These are phyloP conservation scores for Penicillium sp. DNA, from an alignment of 2,329 filamentous ascomycete genomes.

Conservation along the genomic window DNA sequence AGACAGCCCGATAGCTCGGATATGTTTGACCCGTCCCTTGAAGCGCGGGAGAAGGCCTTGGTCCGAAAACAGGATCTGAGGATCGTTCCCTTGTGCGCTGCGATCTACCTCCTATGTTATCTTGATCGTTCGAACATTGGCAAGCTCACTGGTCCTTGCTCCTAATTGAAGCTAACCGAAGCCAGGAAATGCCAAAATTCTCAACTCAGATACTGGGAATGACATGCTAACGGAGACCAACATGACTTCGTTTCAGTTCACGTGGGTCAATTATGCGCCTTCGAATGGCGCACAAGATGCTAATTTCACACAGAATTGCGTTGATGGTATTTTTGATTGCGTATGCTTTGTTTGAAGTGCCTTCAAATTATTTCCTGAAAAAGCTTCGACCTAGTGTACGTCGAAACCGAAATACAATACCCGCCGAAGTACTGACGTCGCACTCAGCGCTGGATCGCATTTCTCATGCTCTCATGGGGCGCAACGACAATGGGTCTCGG, in stretches of 20 bases:
- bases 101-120: conserved; percentile 68
- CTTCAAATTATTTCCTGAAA: conserved; percentile 54
- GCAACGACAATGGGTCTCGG: conserved; percentile 52
- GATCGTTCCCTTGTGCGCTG: conserved; percentile 64
- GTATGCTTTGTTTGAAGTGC: conserved; percentile 53
- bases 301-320: conserved; percentile 37
- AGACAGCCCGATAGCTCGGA: conserved; percentile 11
- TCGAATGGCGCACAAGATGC: not conserved
- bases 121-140: conserved; percentile 70
- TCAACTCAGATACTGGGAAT: conserved; percentile 61
- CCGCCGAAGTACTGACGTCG: not conserved
- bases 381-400: conserved; percentile 47
- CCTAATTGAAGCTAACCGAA: conserved; percentile 7
- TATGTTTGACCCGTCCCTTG: conserved; percentile 9
- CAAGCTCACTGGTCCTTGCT: conserved; percentile 14
- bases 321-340: conserved; percentile 52
- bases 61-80: conserved; percentile 62
- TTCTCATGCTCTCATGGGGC: conserved; percentile 54
- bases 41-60: conserved; percentile 36
- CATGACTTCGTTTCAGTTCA: conserved; percentile 65
- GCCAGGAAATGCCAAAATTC: conserved; percentile 61
- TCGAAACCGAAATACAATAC: not conserved
- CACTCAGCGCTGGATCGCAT: conserved; percentile 49
- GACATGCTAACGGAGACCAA: conserved; percentile 63
- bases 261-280: conserved; percentile 33